These are phyloP conservation scores for Peltaster fructicola DNA, from an alignment of 2,329 filamentous ascomycete species.

Conservation along the genomic window DNA sequence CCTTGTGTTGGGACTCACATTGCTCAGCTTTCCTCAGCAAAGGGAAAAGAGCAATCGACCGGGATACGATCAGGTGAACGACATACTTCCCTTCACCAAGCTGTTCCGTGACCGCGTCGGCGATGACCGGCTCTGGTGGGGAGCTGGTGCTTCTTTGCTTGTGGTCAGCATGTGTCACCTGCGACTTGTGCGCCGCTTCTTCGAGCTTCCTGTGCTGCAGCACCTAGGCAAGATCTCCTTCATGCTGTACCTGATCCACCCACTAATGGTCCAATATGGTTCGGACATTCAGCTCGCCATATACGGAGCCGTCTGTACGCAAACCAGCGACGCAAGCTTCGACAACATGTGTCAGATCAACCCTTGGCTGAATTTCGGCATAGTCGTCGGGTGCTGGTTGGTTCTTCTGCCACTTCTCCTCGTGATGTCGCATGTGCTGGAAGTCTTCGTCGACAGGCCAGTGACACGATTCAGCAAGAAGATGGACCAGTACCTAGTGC, in stretches of 20 bases:
- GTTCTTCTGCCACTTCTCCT: too few relatives aligned
- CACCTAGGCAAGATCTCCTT: constrained; percentile 9
- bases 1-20: constrained; percentile 4
- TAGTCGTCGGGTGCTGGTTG: too few relatives aligned
- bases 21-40: constrained; percentile 3
- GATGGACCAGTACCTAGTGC: too few relatives aligned
- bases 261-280: constrained; percentile 6
- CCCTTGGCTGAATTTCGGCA: too few relatives aligned
- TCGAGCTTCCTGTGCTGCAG: constrained; percentile 5
- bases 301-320: too few relatives aligned
- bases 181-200: constrained; percentile 3
- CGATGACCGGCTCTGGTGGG: constrained; percentile 7
- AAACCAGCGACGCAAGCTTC: too few relatives aligned
- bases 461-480: too few relatives aligned
- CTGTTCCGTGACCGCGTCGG: constrained; percentile 5
- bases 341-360: too few relatives aligned
- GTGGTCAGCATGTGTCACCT: constrained; percentile 7
- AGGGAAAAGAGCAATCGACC: constrained; percentile 4
- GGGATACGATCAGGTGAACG: constrained; percentile 6
- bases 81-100: constrained; percentile 1
- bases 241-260: constrained; percentile 10
- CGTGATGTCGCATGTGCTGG: too few relatives aligned
- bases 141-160: constrained; percentile 8
- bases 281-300: too few relatives aligned
- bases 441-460: too few relatives aligned